phyloP scores from a whole-genome alignment of 2,329 filamentous ascomycete species.

The Passalora sequoiae region DNA sequence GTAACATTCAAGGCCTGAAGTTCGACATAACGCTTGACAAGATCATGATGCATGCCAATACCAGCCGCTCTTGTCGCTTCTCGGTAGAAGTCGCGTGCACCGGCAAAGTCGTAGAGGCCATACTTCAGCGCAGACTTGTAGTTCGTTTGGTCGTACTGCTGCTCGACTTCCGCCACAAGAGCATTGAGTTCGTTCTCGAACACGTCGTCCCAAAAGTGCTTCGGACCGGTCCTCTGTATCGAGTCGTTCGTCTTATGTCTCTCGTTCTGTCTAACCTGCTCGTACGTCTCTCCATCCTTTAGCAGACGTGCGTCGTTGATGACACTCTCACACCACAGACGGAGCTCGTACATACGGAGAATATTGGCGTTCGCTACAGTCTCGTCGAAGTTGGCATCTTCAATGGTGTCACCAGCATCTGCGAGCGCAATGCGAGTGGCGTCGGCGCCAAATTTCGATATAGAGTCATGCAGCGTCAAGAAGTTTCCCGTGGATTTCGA shows the following conservation, averaged over 20 bases:
- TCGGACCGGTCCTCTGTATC: constrained; percentile 68
- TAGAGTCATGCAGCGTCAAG: constrained; percentile 78
- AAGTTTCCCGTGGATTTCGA: constrained; percentile 97
- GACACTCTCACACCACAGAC: constrained; percentile 90
- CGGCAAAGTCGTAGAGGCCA: constrained; percentile 84
- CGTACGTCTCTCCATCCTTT: constrained; percentile 41
- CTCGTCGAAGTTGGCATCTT: constrained; percentile 97
- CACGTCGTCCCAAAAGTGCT: constrained; percentile 75
- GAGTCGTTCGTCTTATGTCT: constrained; percentile 49
- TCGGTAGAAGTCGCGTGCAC: constrained; percentile 83
- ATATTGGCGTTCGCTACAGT: constrained; percentile 88
- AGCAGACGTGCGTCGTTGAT: constrained; percentile 55
- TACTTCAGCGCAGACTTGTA: constrained; percentile 82
- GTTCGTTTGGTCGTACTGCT: constrained; percentile 71
- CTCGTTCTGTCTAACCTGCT: constrained; percentile 39
- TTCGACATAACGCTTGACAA: constrained; percentile 75
- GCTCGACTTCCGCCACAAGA: constrained; percentile 69
- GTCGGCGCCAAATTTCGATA: constrained; percentile 90
- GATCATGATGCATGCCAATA: constrained; percentile 78
- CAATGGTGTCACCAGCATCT: constrained; percentile 88
- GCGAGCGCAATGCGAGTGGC: constrained; percentile 86
- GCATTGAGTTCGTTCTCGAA: constrained; percentile 92
- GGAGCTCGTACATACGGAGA: constrained; percentile 72
- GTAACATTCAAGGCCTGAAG: constrained; percentile 77
- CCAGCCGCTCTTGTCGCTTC: constrained; percentile 71